phyloP scores from a whole-genome alignment of 768 basidiomycete genomes.

The Boletellus ananas region DNA sequence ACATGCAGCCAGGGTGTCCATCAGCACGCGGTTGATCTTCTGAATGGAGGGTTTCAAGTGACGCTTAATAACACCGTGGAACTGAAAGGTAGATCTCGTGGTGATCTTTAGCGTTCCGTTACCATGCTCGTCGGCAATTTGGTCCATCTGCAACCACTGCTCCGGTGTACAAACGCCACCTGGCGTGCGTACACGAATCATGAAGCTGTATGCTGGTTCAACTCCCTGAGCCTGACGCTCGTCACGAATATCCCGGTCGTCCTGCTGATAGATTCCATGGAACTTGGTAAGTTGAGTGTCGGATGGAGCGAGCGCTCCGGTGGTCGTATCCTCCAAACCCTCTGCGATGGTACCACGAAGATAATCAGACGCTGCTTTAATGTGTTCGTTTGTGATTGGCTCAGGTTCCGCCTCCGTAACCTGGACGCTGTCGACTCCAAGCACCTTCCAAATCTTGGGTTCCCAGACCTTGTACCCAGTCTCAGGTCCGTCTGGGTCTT shows the following conservation, averaged over 20 bases:
- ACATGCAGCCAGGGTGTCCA: conserved; percentile 97
- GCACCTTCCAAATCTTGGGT: conserved; percentile 84
- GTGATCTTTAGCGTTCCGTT: conserved; percentile 95
- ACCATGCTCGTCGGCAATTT: conserved; percentile 94
- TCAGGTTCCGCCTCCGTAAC: conserved; percentile 92
- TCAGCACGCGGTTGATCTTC: conserved; percentile 83
- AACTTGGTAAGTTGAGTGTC: conserved; percentile 98
- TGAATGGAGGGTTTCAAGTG: conserved; percentile 96
- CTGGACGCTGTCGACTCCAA: conserved; percentile 88
- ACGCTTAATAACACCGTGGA: conserved; percentile 97
- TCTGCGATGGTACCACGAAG: conserved; percentile 94
- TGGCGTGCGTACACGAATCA: conserved; percentile 97
- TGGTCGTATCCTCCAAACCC: conserved; percentile 79
- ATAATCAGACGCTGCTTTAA: conserved; percentile 94
- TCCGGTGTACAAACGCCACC: conserved; percentile 89
- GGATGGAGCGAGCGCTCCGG: conserved; percentile 86
- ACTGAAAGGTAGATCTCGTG: conserved; percentile 97
- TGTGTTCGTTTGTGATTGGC: conserved; percentile 98
- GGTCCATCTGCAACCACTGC: conserved; percentile 96
- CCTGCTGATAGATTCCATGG: conserved; percentile 95
- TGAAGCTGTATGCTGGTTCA: conserved; percentile 95
- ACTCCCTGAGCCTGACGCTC: conserved; percentile 89
- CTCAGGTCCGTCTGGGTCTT: conserved; percentile 92
- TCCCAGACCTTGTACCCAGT: conserved; percentile 99
- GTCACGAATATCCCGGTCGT: conserved; percentile 97